Percentiles rank a stretch among this genome's conserved stretches.
Conservation (phyloP, 495 filamentous ascomycete species). For the Penicillium mononematosum region DNA sequence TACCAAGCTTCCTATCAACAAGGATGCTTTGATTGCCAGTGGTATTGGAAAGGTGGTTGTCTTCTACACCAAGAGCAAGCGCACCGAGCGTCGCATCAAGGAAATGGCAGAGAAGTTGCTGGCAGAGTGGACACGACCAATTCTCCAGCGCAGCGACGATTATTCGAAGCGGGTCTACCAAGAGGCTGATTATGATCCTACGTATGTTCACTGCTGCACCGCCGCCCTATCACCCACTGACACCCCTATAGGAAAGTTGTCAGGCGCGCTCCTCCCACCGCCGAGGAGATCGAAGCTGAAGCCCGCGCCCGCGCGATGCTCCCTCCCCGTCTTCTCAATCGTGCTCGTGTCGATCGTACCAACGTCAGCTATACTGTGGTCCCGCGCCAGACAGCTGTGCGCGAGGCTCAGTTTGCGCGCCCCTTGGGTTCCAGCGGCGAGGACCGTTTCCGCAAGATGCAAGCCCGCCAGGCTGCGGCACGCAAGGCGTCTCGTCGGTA, state of each 20-base stretch:
- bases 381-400: constrained; percentile 58
- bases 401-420: constrained; percentile 52
- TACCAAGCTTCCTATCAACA: constrained; percentile 77
- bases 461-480: constrained; percentile 61
- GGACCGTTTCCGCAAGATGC: constrained; percentile 81
- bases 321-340: constrained; percentile 64
- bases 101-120: constrained; percentile 85
- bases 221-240: constrained; percentile 16
- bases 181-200: constrained; percentile 57
- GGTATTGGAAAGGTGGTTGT: constrained; percentile 94
- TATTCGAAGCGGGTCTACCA: constrained; percentile 74
- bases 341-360: constrained; percentile 67
- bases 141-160: constrained; percentile 87
- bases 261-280: constrained; percentile 45
- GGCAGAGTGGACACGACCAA: constrained; percentile 95
- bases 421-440: constrained; percentile 72
- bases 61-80: constrained; percentile 94
- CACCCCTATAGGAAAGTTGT: constrained; percentile 44
- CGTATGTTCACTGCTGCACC: constrained; percentile 36
- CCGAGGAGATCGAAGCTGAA: constrained; percentile 55
- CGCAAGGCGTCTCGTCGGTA: constrained; percentile 47
- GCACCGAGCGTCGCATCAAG: constrained; percentile 82
- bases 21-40: constrained; percentile 82
- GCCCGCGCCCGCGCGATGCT: constrained; percentile 71
- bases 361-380: constrained; percentile 79